phyloP scores from a whole-genome alignment of 176 grass and related monocot genomes.

The Chrysopogon serrulatus region DNA sequence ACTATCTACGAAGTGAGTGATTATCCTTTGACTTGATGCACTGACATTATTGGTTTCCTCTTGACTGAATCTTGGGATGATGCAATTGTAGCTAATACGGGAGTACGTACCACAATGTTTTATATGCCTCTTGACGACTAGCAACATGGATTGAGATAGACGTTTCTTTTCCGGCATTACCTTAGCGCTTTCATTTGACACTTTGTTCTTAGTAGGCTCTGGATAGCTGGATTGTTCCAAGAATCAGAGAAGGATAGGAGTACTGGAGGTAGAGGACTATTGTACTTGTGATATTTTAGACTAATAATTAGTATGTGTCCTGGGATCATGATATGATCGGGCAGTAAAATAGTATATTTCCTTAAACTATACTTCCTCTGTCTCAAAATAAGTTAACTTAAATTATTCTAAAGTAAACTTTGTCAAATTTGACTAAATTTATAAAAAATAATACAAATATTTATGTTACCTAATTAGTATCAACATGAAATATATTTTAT shows the following conservation, averaged over 20 bases:
- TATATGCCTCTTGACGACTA: not conserved
- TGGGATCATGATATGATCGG: not conserved
- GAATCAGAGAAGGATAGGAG: not conserved
- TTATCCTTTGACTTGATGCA: conserved; percentile 8
- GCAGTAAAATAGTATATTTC: not conserved
- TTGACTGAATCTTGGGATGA: not conserved
- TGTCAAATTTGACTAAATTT: not conserved
- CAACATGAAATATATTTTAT: too few species aligned
- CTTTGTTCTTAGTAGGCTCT: not conserved
- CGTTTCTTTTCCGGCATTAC: not conserved
- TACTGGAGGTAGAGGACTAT: too few species aligned
- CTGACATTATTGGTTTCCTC: not conserved
- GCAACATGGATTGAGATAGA: not conserved
- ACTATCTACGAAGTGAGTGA: too few species aligned
- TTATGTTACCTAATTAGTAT: too few species aligned
- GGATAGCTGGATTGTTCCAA: conserved; percentile 14
- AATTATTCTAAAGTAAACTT: not conserved
- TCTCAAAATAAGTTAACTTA: not conserved
- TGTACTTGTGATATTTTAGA: not conserved
- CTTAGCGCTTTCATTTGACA: not conserved
- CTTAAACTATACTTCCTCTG: not conserved
- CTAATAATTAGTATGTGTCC: not conserved
- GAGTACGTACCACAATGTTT: not conserved
- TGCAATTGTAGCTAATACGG: not conserved
- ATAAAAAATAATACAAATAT: not conserved